Evolutionary conservation across 164 flowering plant species (phyloP).

Genomic region (Kalanchoe fedtschenkoi): DNA sequence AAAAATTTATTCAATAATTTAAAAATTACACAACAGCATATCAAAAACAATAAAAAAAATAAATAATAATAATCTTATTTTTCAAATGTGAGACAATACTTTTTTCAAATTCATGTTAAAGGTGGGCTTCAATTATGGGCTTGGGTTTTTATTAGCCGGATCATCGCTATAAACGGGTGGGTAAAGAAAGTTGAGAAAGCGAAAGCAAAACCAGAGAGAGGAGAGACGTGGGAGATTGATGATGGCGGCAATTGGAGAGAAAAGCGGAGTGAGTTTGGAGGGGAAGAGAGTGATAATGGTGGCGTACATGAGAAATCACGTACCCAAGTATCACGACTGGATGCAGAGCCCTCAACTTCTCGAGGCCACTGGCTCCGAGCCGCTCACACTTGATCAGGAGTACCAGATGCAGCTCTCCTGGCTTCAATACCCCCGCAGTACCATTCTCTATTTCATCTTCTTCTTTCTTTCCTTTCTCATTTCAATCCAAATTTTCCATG

Average conservation of each 20-base stretch:
- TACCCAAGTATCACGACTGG: constrained; percentile 81
- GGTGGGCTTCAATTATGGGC: no score
- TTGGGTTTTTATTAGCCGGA: no score
- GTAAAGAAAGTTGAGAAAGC: no score
- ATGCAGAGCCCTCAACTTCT: constrained; percentile 81
- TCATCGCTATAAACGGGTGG: no score
- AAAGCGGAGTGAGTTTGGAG: constrained; percentile 47
- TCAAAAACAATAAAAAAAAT: no score
- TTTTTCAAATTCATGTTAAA: no score
- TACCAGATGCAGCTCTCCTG: constrained; percentile 81
- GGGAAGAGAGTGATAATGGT: constrained; percentile 72
- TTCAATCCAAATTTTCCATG: background rate
- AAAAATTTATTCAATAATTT: no score
- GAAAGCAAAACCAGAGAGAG: constrained; percentile 1
- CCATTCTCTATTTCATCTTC: constrained; percentile 7
- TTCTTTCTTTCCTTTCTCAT: constrained; percentile 9
- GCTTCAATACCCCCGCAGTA: constrained; percentile 78
- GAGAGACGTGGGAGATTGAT: background rate
- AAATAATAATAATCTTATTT: no score
- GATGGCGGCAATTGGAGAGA: background rate
- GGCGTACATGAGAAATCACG: constrained; percentile 81
- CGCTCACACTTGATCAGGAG: constrained; percentile 72
- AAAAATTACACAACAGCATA: no score
- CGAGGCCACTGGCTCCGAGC: constrained; percentile 88
- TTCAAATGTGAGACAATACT: no score